These are phyloP conservation scores for Fusarium tupiense DNA, from an alignment of 2,329 filamentous ascomycete species.

Conservation along the genomic window DNA sequence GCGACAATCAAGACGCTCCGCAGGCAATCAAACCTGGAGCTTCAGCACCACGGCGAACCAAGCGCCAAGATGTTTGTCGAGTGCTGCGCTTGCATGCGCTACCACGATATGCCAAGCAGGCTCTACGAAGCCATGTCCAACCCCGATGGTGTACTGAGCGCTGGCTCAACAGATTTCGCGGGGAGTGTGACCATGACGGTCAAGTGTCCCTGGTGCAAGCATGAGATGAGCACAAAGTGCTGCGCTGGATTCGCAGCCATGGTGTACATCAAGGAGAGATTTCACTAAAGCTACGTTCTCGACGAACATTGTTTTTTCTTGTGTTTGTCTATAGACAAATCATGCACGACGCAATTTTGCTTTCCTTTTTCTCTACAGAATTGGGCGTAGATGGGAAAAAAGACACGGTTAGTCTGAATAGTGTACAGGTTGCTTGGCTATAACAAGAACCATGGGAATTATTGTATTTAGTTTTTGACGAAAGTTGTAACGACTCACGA, in stretches of 20 bases:
- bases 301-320: background rate
- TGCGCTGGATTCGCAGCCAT: conserved; percentile 75
- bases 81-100: conserved; percentile 71
- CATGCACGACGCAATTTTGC: conserved; percentile 30
- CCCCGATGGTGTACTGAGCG: conserved; percentile 62
- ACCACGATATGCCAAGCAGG: conserved; percentile 72
- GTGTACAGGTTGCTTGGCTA: conserved; percentile 6
- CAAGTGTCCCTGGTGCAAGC: conserved; percentile 76
- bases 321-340: conserved; percentile 11
- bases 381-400: conserved; percentile 12
- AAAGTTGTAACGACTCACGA: conserved; percentile 39
- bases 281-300: conserved; percentile 54
- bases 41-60: conserved; percentile 48
- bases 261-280: conserved; percentile 71
- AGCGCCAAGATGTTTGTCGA: conserved; percentile 72
- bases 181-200: conserved; percentile 69
- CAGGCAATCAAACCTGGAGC: conserved; percentile 14
- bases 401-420: conserved; percentile 6
- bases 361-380: background rate
- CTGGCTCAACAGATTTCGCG: conserved; percentile 60
- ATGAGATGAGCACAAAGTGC: conserved; percentile 75
- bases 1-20: conserved; percentile 22
- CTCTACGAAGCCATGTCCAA: conserved; percentile 73
- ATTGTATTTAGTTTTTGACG: conserved; percentile 32
- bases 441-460: conserved; percentile 13